A percentile compares a stretch with the other conserved stretches of the same genome.
Conservation (phyloP, 108 stramenopile genomes). For the Discostella stelligeroides region DNA sequence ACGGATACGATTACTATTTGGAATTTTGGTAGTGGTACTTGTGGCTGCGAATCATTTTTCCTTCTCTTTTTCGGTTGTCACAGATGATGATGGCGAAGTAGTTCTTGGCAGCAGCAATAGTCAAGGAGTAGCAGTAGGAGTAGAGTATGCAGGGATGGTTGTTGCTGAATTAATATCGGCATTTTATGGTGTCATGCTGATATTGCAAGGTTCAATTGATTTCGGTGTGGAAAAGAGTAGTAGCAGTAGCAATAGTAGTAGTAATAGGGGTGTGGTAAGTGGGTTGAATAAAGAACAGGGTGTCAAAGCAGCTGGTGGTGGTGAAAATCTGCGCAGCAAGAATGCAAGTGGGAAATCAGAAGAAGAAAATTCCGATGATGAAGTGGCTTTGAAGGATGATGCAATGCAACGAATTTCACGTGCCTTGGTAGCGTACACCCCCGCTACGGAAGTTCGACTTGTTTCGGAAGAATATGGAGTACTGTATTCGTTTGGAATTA, state of each 20-base stretch:
- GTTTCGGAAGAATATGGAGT: slow-evolving; percentile 32
- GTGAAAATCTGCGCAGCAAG: not conserved
- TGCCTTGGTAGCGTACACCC: slow-evolving; percentile 43
- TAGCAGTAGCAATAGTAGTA: slow-evolving; percentile 13
- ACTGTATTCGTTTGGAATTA: slow-evolving; percentile 26
- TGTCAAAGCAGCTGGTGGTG: not conserved
- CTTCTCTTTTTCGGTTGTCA: no score
- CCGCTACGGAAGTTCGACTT: slow-evolving; percentile 32
- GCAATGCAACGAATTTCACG: slow-evolving; percentile 28
- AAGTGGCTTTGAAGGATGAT: not conserved
- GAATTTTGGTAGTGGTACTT: slow-evolving; percentile 57
- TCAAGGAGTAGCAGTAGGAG: no score
- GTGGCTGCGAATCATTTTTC: slow-evolving; percentile 55
- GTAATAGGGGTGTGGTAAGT: slow-evolving; percentile 3
- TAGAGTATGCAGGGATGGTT: slow-evolving; percentile 22
- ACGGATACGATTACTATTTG: slow-evolving; percentile 73
- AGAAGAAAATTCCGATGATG: no score
- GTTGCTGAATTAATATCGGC: slow-evolving; percentile 61
- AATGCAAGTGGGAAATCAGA: slow-evolving; percentile 1
- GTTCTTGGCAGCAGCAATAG: not conserved
- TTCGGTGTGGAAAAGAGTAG: slow-evolving; percentile 51
- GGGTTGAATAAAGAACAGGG: not conserved
- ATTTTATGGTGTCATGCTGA: slow-evolving; percentile 57
- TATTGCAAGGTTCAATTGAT: slow-evolving; percentile 81
- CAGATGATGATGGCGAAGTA: not conserved